Evolutionary conservation across 148 eudicot species (phyloP).

Genomic region (Diospyros kaki): DNA sequence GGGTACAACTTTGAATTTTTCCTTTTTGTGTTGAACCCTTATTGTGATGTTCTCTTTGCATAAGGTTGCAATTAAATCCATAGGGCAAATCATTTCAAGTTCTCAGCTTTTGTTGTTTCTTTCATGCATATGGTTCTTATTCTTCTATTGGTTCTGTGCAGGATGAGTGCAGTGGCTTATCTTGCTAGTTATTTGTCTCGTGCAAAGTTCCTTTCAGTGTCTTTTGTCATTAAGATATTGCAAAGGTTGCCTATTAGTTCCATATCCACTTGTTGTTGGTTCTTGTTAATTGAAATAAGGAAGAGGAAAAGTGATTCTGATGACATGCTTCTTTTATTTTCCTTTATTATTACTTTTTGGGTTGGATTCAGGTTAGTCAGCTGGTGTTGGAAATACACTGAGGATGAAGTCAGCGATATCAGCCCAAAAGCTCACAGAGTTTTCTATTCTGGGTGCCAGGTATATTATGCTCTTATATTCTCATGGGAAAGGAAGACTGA

Average conservation of each 20-base stretch:
- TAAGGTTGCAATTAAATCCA: no score
- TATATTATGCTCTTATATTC: slow-evolving; percentile 18
- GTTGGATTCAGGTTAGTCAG: slow-evolving; percentile 48
- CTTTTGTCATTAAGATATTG: slow-evolving; percentile 46
- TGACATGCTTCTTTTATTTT: background rate
- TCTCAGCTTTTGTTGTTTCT: background rate
- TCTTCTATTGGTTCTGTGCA: slow-evolving; percentile 32
- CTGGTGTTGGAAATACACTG: slow-evolving; percentile 68
- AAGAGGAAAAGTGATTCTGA: slow-evolving; percentile 4
- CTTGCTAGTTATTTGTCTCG: slow-evolving; percentile 93
- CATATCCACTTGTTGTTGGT: background rate
- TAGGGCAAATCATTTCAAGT: background rate
- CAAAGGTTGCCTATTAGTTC: slow-evolving; percentile 44
- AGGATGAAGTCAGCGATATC: slow-evolving; percentile 31
- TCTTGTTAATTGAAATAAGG: background rate
- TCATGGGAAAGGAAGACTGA: background rate
- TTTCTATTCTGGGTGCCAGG: slow-evolving; percentile 95
- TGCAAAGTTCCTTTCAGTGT: slow-evolving; percentile 61
- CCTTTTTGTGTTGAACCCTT: no score
- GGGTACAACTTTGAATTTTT: no score
- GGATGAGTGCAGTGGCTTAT: slow-evolving; percentile 97
- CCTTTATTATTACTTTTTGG: slow-evolving; percentile 4
- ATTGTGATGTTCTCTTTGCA: no score
- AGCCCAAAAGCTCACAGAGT: slow-evolving; percentile 64
- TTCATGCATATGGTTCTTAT: slow-evolving; percentile 8